A percentile compares a stretch with the other conserved stretches of the same genome.
Evolutionary conservation across 1,139 yeast species (phyloP).

Genomic region (Magnusiomyces suaveolens): DNA sequence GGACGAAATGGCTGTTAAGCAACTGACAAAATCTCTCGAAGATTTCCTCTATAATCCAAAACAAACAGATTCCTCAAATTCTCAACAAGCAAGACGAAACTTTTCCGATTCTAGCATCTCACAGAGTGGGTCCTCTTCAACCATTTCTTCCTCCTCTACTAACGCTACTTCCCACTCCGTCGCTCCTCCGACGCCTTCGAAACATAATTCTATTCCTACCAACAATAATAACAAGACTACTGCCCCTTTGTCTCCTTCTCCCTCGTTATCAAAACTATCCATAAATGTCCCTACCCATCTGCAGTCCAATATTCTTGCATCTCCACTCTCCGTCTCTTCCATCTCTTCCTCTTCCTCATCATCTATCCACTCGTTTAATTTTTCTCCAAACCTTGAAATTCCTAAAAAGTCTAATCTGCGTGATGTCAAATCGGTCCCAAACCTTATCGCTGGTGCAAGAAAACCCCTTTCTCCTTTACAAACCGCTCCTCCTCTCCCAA

Average conservation of each 20-base stretch:
- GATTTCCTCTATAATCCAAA: constrained; percentile 19
- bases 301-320: too few species aligned
- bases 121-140: not conserved
- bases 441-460: too few species aligned
- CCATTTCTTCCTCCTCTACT: not conserved
- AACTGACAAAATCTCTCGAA: constrained; percentile 21
- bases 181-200: not conserved
- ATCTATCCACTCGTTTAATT: not conserved
- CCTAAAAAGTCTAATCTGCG: not conserved
- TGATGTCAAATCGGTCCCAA: not conserved
- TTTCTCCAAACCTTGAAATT: not conserved
- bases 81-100: not conserved
- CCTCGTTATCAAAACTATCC: not conserved
- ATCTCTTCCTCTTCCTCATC: not conserved
- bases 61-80: not conserved
- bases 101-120: not conserved
- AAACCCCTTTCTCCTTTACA: too few species aligned
- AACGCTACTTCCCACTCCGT: not conserved
- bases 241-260: not conserved
- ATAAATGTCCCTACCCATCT: too few species aligned
- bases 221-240: not conserved
- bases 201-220: not conserved
- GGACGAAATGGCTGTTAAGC: constrained; percentile 14
- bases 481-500: too few species aligned
- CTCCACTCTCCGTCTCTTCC: not conserved